Evolutionary conservation across 2,329 filamentous ascomycete species (phyloP).

Genomic region (Basipetospora chlamydospora): DNA sequence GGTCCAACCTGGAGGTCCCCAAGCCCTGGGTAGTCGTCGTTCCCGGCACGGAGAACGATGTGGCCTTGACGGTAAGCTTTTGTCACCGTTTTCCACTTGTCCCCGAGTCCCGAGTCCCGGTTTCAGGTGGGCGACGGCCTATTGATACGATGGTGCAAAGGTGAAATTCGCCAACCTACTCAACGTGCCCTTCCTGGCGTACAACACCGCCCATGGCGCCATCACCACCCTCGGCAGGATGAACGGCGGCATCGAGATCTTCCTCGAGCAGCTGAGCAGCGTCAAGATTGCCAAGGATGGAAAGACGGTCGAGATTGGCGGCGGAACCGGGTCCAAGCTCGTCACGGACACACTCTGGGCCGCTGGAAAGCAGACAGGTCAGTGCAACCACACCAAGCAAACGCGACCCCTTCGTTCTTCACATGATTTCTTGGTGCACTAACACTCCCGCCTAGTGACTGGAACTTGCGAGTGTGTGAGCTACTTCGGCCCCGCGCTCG

Average conservation of each 20-base stretch:
- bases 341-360: conserved; percentile 34
- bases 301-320: conserved; percentile 30
- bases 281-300: conserved; percentile 26
- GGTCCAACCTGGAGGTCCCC: conserved; percentile 29
- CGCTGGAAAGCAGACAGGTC: conserved; percentile 34
- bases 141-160: conserved; percentile 8
- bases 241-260: conserved; percentile 34
- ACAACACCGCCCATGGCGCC: conserved; percentile 36
- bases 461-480: conserved; percentile 39
- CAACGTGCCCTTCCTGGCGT: conserved; percentile 34
- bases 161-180: conserved; percentile 29
- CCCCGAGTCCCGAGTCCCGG: no score
- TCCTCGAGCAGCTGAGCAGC: conserved; percentile 26
- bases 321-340: conserved; percentile 29
- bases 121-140: background rate
- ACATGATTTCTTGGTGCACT: no score
- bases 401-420: no score
- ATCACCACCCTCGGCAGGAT: conserved; percentile 33
- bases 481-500: conserved; percentile 33
- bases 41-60: conserved; percentile 31
- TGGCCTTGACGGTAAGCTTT: conserved; percentile 29
- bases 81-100: background rate
- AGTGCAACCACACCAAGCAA: no score
- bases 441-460: conserved; percentile 23
- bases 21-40: conserved; percentile 30